Percentiles rank a stretch among this genome's conserved stretches.
Evolutionary conservation across 2,329 filamentous ascomycete species (phyloP).

Genomic region (Zymoseptoria crescenta): DNA sequence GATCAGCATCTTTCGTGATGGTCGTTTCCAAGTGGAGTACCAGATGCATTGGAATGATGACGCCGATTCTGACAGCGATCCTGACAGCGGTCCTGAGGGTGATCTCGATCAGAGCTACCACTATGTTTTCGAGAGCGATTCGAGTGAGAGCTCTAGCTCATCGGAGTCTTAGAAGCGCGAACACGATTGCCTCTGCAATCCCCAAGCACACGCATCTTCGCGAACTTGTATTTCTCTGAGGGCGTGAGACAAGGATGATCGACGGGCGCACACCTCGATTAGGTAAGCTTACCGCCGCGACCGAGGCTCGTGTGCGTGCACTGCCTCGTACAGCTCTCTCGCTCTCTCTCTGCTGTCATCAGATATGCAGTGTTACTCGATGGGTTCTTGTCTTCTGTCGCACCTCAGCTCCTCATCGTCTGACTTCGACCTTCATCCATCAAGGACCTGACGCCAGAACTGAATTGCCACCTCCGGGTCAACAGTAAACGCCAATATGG

Average conservation of each 20-base stretch:
- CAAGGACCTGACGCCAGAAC: background rate
- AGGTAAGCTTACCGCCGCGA: background rate
- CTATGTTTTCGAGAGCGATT: background rate
- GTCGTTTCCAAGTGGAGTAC: background rate
- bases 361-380: background rate
- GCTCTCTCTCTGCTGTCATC: background rate
- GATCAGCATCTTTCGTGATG: background rate
- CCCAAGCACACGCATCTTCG: no score
- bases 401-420: background rate
- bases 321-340: background rate
- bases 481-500: background rate
- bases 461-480: background rate
- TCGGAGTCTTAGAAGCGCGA: no score
- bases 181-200: no score
- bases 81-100: background rate
- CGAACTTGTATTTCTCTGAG: no score
- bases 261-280: background rate
- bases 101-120: background rate
- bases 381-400: background rate
- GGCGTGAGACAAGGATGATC: background rate
- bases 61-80: background rate
- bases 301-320: background rate
- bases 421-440: background rate
- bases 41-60: conserved; percentile 2
- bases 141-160: background rate